Evolutionary conservation across 345 rosid genomes (phyloP).

Genomic region (Erucastrum elatum): DNA sequence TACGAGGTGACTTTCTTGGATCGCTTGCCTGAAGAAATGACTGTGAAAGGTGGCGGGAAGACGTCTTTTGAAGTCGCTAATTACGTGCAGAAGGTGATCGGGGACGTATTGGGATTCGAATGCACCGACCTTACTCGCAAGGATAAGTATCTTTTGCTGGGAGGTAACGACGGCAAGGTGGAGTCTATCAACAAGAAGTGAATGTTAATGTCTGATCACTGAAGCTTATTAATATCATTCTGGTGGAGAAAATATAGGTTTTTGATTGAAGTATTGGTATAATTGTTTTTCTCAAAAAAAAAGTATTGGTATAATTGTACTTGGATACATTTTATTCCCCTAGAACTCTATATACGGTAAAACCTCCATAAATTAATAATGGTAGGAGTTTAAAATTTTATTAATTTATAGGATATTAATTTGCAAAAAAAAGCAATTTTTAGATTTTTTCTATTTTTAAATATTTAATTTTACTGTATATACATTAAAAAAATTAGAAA

Average conservation of each 20-base stretch:
- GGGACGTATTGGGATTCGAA: constrained; percentile 68
- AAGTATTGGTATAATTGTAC: neutral
- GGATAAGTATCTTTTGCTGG: constrained; percentile 80
- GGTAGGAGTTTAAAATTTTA: too few species aligned
- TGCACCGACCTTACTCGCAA: constrained; percentile 76
- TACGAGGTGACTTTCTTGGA: constrained; percentile 78
- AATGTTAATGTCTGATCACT: neutral
- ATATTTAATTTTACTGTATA: too few species aligned
- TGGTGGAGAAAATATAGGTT: neutral
- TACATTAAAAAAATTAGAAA: too few species aligned
- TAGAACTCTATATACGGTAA: neutral
- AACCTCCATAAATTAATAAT: too few species aligned
- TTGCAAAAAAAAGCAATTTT: too few species aligned
- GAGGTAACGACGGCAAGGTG: constrained; percentile 86
- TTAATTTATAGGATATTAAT: too few species aligned
- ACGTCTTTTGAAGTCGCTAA: constrained; percentile 87
- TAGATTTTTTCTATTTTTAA: too few species aligned
- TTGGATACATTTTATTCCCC: neutral
- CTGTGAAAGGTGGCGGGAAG: constrained; percentile 80
- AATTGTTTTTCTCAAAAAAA: neutral
- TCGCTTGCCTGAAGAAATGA: constrained; percentile 74
- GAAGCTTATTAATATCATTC: neutral
- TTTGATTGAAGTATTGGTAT: neutral
- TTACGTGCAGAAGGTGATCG: constrained; percentile 78
- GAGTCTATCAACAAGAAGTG: constrained; percentile 69